Conservation (phyloP, 495 filamentous ascomycete genomes). For the Delitschia confertaspora region DNA sequence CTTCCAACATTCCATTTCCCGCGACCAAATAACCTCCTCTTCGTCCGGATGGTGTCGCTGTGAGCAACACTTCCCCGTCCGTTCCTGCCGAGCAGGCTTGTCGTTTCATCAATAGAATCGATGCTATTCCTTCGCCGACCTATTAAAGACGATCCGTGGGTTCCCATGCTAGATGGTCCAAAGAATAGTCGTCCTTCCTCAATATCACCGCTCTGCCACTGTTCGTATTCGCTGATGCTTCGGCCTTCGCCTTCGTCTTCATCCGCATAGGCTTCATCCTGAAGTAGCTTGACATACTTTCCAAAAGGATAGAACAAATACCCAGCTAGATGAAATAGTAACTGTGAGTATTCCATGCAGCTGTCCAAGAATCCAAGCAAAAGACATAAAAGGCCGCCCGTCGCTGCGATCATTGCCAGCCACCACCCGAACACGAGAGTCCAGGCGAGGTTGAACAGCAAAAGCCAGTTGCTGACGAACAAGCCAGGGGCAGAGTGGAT, state of each 20-base stretch:
- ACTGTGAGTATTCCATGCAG: slow-evolving; percentile 74
- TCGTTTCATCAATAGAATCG: slow-evolving; percentile 79
- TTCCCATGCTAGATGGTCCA: slow-evolving; percentile 67
- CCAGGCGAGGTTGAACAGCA: slow-evolving; percentile 84
- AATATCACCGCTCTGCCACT: slow-evolving; percentile 95
- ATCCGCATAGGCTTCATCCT: slow-evolving; percentile 88
- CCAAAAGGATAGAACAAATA: slow-evolving; percentile 96
- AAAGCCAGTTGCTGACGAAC: slow-evolving; percentile 70
- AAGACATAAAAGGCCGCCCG: slow-evolving; percentile 69
- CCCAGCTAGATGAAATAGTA: slow-evolving; percentile 71
- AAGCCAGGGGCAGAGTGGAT: slow-evolving; percentile 94
- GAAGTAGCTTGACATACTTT: slow-evolving; percentile 84
- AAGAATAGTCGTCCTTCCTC: slow-evolving; percentile 96
- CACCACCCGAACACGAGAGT: slow-evolving; percentile 94
- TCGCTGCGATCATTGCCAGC: slow-evolving; percentile 68
- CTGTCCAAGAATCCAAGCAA: slow-evolving; percentile 62
- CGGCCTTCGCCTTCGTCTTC: slow-evolving; percentile 98
- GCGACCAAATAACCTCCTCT: slow-evolving; percentile 85
- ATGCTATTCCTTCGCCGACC: slow-evolving; percentile 83
- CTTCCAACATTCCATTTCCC: slow-evolving; percentile 92
- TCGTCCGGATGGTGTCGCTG: slow-evolving; percentile 48
- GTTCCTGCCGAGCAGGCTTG: slow-evolving; percentile 73
- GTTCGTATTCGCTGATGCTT: slow-evolving; percentile 97
- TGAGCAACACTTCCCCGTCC: slow-evolving; percentile 41
- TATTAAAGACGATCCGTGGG: slow-evolving; percentile 60